Evolutionary conservation across 2,329 filamentous ascomycete species (phyloP).

Genomic region (Colletotrichum theobromicola): DNA sequence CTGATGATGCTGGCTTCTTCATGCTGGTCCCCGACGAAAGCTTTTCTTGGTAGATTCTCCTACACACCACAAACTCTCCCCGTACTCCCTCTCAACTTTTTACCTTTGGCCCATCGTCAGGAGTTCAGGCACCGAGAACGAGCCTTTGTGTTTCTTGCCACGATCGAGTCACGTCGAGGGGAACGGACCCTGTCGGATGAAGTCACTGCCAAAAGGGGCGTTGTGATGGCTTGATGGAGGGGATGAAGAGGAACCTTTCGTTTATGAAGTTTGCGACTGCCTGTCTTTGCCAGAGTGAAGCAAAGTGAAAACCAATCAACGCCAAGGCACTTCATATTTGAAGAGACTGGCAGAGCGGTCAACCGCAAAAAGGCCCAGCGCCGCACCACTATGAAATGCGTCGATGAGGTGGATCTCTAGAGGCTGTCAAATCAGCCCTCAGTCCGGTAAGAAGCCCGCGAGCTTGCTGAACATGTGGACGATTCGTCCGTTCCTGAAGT

Average conservation of each 20-base stretch:
- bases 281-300: neutral
- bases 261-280: neutral
- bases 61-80: conserved; percentile 6
- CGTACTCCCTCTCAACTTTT: neutral
- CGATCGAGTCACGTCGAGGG: neutral
- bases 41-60: neutral
- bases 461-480: neutral
- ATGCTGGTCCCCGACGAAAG: conserved; percentile 3
- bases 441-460: neutral
- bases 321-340: neutral
- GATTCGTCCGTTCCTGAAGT: neutral
- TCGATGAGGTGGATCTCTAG: neutral
- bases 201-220: neutral
- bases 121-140: conserved; percentile 2
- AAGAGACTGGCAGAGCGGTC: neutral
- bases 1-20: neutral
- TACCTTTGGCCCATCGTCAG: neutral
- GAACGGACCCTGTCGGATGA: neutral
- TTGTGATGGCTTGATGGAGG: neutral
- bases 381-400: neutral
- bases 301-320: neutral
- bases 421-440: neutral
- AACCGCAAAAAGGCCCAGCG: neutral
- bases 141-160: neutral
- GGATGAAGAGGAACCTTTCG: neutral